Evolutionary conservation across 306 rosid species (phyloP), one percentile per base, ranked within the genome.

Genomic region (Cicer bijugum): DNA sequence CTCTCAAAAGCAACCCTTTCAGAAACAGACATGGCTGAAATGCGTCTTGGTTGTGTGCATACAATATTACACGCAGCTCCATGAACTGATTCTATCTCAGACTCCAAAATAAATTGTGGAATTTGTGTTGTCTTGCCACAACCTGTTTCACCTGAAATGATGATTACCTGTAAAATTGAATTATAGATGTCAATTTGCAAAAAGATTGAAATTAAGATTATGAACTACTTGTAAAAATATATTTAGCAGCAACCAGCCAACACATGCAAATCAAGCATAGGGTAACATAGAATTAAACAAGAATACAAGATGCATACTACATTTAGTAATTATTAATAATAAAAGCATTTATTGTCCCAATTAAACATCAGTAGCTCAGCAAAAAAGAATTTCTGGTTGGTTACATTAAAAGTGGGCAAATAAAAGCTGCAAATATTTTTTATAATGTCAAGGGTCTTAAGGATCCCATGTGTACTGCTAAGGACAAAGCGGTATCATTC

Each of bases 121-220:
- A 95, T 86, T 87, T 95, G 99, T 9, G 99, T 95, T 69, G 99
- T 95, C 88, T 95, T 95, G 62, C 99, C 97, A 85, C 99, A 95
- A 63, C 99, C 97, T 75, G 99, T 95, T 90, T 95, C 87, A 44
- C 99, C 99, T 16, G 99, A 95, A 78, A 95, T 80, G 75, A 90
- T 78, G 53, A 86, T 79, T 75, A 95, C 97, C 97, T 91, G 84
- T 77, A 82, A 38, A 78, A 75, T 11, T 72, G 51, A 74, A 75
- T 38, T 68, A 45, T 39, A 62, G 38, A 72, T 73, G 15, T 33
- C 16, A 46, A 63, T 33, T 6, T 46, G 39, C n/a, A 45, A 9
- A 15, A 45, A 42, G 42, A 65, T 9, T 39, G 39, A 55, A 61
- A 68, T 55, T 69, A 42, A 56, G 45, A 74, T 17, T 47, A 37